Percentiles rank a stretch among this genome's conserved stretches.
Conservation (phyloP, 129 eudicot species). For the Lactuca saligna region DNA sequence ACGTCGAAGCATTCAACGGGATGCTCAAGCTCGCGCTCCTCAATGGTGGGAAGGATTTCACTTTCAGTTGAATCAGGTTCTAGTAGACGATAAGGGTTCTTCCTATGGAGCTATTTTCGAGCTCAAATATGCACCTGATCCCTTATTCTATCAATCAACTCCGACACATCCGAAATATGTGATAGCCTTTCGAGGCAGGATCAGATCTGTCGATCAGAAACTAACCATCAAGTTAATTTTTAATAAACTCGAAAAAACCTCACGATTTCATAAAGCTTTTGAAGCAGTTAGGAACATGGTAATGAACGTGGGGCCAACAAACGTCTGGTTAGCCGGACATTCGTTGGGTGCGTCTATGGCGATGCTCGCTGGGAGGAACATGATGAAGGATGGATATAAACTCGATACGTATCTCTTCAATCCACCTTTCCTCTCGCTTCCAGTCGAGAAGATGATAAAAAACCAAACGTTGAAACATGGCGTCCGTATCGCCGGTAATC, state of each 20-base stretch:
- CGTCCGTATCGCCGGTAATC: conserved; percentile 43
- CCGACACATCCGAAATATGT: conserved; percentile 54
- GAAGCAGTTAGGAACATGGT: conserved; percentile 35
- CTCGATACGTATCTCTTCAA: conserved; percentile 77
- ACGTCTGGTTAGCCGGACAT: conserved; percentile 86
- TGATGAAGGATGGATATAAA: conserved; percentile 37
- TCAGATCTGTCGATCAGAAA: conserved; percentile 46
- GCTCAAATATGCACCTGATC: conserved; percentile 35
- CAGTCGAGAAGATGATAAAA: conserved; percentile 46
- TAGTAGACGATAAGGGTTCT: conserved; percentile 49
- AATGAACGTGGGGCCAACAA: conserved; percentile 31
- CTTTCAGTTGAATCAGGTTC: conserved; percentile 42
- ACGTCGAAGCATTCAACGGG: conserved; percentile 36
- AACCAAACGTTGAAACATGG: conserved; percentile 53
- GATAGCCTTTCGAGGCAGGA: conserved; percentile 70
- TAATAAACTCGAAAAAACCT: conserved; percentile 40
- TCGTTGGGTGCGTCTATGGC: conserved; percentile 74
- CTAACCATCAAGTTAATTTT: conserved; percentile 38
- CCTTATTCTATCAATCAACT: neutral
- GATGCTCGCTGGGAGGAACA: conserved; percentile 47
- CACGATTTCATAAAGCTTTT: conserved; percentile 35
- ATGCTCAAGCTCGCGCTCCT: conserved; percentile 45
- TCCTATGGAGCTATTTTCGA: conserved; percentile 67
- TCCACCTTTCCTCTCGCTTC: conserved; percentile 60
- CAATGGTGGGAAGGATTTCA: conserved; percentile 79